Evolutionary conservation across 169 alveolate species (phyloP).

Genomic region (Plasmodium yoelii): DNA sequence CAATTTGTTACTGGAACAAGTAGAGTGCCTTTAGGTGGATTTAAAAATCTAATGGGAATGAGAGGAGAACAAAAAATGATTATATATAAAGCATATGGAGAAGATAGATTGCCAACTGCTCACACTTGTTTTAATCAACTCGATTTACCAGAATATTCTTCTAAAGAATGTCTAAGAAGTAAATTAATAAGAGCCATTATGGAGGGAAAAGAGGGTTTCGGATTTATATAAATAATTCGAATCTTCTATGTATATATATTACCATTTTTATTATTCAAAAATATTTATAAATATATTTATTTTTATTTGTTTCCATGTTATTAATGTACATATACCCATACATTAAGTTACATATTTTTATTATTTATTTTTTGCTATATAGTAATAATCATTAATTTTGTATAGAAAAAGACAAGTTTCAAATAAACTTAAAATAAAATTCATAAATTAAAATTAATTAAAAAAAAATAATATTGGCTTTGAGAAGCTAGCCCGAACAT

Average conservation of each 20-base stretch:
- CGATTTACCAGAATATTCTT: constrained; percentile 97
- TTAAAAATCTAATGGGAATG: constrained; percentile 97
- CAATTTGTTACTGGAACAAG: constrained; percentile 89
- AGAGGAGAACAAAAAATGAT: constrained; percentile 98
- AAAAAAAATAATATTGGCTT: neutral
- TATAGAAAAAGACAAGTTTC: neutral
- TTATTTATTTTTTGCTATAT: too few relatives aligned
- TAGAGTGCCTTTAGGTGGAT: constrained; percentile 99
- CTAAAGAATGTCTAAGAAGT: constrained; percentile 93
- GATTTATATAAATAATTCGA: constrained; percentile 86
- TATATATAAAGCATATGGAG: constrained; percentile 93
- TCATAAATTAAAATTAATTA: neutral
- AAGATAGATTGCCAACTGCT: constrained; percentile 97
- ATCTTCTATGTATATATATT: neutral
- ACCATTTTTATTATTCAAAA: too few relatives aligned
- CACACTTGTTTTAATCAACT: constrained; percentile 99
- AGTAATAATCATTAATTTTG: neutral
- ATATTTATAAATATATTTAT: too few relatives aligned
- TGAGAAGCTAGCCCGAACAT: too few relatives aligned
- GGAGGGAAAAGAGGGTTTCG: constrained; percentile 98
- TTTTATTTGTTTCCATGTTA: too few relatives aligned
- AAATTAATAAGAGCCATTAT: constrained; percentile 93
- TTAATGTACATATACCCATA: too few relatives aligned
- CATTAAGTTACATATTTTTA: too few relatives aligned
- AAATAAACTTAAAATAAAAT: neutral